Conservation (phyloP, 345 rosid genomes). For the Sapria himalayana region DNA sequence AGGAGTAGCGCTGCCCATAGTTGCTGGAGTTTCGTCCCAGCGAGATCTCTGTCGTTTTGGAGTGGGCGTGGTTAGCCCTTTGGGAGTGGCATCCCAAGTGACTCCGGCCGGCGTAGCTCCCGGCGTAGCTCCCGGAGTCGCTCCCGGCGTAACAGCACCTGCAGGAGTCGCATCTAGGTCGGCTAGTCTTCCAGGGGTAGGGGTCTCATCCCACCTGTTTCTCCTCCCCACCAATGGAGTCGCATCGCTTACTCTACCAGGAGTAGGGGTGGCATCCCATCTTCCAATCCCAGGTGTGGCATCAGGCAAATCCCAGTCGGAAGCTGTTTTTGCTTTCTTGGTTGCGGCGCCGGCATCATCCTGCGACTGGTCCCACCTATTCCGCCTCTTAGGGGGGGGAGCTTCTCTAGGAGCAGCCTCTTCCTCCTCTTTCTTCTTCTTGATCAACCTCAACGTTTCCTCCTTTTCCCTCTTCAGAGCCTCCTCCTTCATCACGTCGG, state of each 20-base stretch:
- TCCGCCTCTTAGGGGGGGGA: constrained; percentile 40
- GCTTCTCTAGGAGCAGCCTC: constrained; percentile 44
- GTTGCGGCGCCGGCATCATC: constrained; percentile 32
- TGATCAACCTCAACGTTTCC: constrained; percentile 32
- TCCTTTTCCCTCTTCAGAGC: constrained; percentile 40
- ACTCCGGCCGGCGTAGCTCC: constrained; percentile 93
- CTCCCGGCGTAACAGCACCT: too few species aligned
- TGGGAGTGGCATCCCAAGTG: constrained; percentile 89
- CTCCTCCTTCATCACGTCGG: constrained; percentile 75
- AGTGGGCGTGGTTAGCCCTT: constrained; percentile 75
- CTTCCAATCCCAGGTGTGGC: constrained; percentile 65
- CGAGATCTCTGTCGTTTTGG: constrained; percentile 87
- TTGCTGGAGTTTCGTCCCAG: constrained; percentile 98
- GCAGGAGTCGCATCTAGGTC: constrained; percentile 89
- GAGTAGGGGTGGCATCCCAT: constrained; percentile 87
- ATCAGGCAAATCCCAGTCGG: constrained; percentile 96
- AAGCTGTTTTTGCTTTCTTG: constrained; percentile 46
- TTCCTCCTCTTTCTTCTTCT: constrained; percentile 57
- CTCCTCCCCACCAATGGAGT: constrained; percentile 59
- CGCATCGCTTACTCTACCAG: constrained; percentile 62
- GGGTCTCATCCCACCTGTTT: constrained; percentile 97
- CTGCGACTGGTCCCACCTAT: constrained; percentile 79
- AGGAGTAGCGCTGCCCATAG: constrained; percentile 95
- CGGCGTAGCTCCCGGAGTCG: constrained; percentile 67
- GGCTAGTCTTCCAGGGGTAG: constrained; percentile 72